phyloP scores from a whole-genome alignment of 192 early-diverging fungal species.

The Entophlyctis luteolus region DNA sequence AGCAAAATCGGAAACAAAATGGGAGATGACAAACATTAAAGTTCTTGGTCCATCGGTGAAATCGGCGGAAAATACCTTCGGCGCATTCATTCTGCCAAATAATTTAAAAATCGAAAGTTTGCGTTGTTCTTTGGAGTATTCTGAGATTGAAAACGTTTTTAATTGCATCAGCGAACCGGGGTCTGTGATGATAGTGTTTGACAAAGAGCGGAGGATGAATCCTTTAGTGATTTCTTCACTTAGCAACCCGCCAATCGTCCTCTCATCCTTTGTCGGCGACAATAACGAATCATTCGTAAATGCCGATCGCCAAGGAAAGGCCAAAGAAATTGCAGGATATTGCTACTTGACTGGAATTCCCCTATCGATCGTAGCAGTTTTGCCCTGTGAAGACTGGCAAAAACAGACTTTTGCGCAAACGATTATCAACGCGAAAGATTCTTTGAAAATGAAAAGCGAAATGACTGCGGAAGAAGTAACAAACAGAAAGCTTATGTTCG shows the following conservation, averaged over 20 bases:
- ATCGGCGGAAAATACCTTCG: no score
- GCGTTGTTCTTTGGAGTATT: no score
- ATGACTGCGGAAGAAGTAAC: not conserved
- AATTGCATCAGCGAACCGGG: no score
- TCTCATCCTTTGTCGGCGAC: not conserved
- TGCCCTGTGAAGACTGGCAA: not conserved
- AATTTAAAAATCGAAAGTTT: no score
- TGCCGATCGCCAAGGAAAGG: not conserved
- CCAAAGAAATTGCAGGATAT: not conserved
- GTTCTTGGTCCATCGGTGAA: not conserved
- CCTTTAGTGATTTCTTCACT: no score
- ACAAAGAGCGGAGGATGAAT: not conserved
- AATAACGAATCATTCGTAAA: not conserved
- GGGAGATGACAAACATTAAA: not conserved
- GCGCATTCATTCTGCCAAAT: no score
- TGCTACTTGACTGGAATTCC: slow-evolving; percentile 2
- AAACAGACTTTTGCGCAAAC: not conserved
- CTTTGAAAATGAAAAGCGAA: not conserved
- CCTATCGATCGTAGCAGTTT: not conserved
- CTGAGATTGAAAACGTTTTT: no score
- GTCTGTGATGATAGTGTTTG: not conserved
- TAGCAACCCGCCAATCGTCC: no score
- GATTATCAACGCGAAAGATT: slow-evolving; percentile 5
- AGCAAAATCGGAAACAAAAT: not conserved
- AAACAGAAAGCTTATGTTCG: not conserved